These are phyloP conservation scores for Metrosideros polymorpha DNA, from an alignment of 441 rosid species.

Conservation along the genomic window DNA sequence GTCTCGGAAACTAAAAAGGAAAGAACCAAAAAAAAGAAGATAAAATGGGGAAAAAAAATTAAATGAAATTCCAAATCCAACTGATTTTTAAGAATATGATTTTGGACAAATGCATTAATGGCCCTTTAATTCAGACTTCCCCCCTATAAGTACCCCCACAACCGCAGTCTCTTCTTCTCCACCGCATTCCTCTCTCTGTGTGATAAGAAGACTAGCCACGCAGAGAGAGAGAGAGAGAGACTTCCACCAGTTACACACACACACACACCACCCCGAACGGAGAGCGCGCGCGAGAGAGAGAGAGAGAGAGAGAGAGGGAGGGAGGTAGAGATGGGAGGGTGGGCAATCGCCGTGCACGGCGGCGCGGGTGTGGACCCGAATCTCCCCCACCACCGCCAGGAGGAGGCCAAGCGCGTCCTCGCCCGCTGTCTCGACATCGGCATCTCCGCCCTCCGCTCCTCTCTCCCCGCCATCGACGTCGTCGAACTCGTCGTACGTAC, in stretches of 20 bases:
- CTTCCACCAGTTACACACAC: background rate
- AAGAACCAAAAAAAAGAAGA: background rate
- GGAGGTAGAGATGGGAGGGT: conserved; percentile 45
- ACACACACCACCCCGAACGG: background rate
- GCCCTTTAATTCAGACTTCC: too few relatives aligned
- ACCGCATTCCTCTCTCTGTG: background rate
- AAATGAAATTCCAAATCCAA: background rate
- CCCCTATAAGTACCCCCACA: background rate
- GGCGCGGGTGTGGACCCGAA: conserved; percentile 97
- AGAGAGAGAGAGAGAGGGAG: background rate
- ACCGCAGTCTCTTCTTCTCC: background rate
- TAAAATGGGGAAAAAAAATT: background rate
- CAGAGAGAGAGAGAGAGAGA: background rate
- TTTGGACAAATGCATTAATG: background rate
- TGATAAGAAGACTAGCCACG: background rate
- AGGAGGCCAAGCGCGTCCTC: conserved; percentile 74
- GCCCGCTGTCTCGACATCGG: conserved; percentile 84
- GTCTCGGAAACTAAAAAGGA: background rate
- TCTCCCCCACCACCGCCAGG: conserved; percentile 70
- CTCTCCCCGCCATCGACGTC: conserved; percentile 74
- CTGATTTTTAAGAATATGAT: background rate
- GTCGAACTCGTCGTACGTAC: conserved; percentile 79
- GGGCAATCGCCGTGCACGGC: conserved; percentile 99
- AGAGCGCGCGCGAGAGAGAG: too few relatives aligned
- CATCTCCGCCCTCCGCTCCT: conserved; percentile 68